These are phyloP conservation scores for Bromus sterilis DNA, from an alignment of 176 grass and related monocot genomes.

Conservation along the genomic window DNA sequence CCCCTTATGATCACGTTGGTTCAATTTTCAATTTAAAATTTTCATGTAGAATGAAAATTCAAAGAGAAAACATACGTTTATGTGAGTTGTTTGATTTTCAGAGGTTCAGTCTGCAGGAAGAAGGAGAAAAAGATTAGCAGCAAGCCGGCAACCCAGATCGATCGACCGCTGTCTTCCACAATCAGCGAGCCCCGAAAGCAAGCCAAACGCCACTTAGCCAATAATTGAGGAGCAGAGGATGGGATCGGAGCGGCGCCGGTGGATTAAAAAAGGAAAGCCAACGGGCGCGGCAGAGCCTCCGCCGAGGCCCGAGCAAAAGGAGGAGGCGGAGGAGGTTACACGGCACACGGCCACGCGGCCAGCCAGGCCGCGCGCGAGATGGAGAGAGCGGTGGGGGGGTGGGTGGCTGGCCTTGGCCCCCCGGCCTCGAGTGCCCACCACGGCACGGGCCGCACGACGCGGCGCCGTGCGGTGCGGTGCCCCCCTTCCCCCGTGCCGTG, in stretches of 20 bases:
- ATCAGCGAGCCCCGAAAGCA: not conserved
- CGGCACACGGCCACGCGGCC: slow-evolving; percentile 30
- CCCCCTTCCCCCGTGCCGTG: not conserved
- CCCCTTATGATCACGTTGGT: too few species aligned
- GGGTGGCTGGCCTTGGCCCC: not conserved
- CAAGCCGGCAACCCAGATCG: not conserved
- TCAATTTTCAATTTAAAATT: too few species aligned
- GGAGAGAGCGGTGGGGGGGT: not conserved
- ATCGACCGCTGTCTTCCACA: not conserved
- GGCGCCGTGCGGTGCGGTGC: slow-evolving; percentile 1
- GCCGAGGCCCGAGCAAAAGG: slow-evolving; percentile 6
- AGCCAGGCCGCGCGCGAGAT: not conserved
- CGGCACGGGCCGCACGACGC: slow-evolving; percentile 15
- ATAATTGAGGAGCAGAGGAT: not conserved
- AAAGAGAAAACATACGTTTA: too few species aligned
- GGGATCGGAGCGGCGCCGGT: not conserved
- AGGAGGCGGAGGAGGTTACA: slow-evolving; percentile 10
- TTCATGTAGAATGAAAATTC: too few species aligned
- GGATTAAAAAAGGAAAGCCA: not conserved
- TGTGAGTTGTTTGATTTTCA: too few species aligned
- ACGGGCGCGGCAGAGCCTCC: not conserved
- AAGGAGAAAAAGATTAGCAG: too few species aligned
- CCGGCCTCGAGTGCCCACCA: not conserved
- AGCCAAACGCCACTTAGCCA: too few species aligned
- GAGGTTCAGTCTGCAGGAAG: too few species aligned